Conservation (phyloP, 192 early-diverging fungal genomes). For the Linnemannia schmuckeri region DNA sequence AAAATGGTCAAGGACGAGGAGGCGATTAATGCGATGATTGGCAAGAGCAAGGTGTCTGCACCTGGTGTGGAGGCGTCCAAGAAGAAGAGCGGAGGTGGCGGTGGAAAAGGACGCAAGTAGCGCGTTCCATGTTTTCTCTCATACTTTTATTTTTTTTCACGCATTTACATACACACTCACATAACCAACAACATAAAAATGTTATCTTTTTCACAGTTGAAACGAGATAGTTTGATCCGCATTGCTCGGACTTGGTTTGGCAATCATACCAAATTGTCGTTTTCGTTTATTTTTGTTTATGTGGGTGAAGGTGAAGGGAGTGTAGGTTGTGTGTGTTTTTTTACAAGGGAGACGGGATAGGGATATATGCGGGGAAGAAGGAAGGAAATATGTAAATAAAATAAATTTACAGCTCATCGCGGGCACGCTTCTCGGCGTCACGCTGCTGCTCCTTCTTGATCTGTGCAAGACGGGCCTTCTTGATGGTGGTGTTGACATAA, state of each 20-base stretch:
- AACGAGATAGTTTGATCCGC: not conserved
- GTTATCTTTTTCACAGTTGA: not conserved
- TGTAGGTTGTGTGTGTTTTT: not conserved
- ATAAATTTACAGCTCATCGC: constrained; percentile 44
- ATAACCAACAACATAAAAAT: not conserved
- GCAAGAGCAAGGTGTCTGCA: constrained; percentile 89
- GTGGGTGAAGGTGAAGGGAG: not conserved
- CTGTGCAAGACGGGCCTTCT: constrained; percentile 66
- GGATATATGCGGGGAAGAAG: not conserved
- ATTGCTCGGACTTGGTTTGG: not conserved
- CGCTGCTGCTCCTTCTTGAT: constrained; percentile 57
- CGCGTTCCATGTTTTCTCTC: not conserved
- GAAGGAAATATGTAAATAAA: not conserved
- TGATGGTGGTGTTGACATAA: constrained; percentile 82
- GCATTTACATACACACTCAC: not conserved
- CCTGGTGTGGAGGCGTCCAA: constrained; percentile 79
- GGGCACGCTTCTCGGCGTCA: constrained; percentile 59
- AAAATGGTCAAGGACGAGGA: constrained; percentile 89
- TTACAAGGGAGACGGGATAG: not conserved
- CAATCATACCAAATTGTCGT: not conserved
- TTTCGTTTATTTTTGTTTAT: not conserved
- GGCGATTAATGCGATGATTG: constrained; percentile 83
- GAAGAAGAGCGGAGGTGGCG: constrained; percentile 63
- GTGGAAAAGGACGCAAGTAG: constrained; percentile 36
- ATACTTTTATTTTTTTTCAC: too few relatives aligned